These are phyloP conservation scores for Peziza echinospora DNA, from an alignment of 495 filamentous ascomycete genomes.

Conservation along the genomic window DNA sequence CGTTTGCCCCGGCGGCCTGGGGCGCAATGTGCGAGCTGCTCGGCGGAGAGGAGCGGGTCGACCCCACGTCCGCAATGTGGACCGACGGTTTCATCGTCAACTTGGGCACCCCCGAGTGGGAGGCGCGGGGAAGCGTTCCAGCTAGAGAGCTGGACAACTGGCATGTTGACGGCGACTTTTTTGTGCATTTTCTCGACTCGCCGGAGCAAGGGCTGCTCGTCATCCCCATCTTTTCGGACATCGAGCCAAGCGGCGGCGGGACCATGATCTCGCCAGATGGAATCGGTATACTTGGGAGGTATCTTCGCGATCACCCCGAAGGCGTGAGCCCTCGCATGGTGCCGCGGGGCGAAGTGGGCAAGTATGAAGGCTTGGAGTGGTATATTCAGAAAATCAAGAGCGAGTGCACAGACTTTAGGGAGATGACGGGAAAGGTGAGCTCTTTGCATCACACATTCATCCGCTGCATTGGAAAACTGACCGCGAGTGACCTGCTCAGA, in stretches of 20 bases:
- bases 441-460: too few species aligned
- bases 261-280: constrained; percentile 42
- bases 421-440: constrained; percentile 33
- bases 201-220: too few species aligned
- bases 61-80: too few species aligned
- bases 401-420: constrained; percentile 32
- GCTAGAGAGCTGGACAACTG: too few species aligned
- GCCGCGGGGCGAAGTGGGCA: constrained; percentile 26
- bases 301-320: constrained; percentile 43
- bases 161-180: too few species aligned
- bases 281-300: constrained; percentile 33
- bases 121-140: too few species aligned
- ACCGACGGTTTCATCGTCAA: too few species aligned
- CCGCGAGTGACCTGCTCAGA: too few species aligned
- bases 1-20: too few species aligned
- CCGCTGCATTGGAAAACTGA: too few species aligned
- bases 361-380: constrained; percentile 28
- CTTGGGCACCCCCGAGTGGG: too few species aligned
- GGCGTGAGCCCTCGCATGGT: constrained; percentile 47
- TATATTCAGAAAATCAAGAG: constrained; percentile 29
- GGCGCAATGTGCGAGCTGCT: constrained; percentile 46
- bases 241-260: constrained; percentile 39
- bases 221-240: constrained; percentile 47
- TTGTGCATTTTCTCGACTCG: too few species aligned
- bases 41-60: constrained; percentile 45